Evolutionary conservation across 73 alveolate genomes (phyloP).

Genomic region (Paramecium caudatum): DNA sequence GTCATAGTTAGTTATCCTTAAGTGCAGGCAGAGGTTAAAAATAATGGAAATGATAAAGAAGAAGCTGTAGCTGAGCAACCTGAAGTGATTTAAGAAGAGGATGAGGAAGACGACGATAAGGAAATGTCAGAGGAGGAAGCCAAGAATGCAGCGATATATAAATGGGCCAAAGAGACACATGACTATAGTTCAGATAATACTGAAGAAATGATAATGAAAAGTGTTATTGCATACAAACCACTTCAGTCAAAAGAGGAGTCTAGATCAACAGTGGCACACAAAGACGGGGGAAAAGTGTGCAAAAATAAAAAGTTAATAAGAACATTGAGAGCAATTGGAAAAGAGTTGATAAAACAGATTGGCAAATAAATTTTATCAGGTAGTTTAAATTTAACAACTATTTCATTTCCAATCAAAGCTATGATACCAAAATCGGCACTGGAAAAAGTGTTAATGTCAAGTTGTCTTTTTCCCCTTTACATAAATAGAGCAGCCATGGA

Average conservation of each 20-base stretch:
- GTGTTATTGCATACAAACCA: conserved; percentile 51
- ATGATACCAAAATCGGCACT: conserved; percentile 85
- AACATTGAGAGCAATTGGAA: conserved; percentile 82
- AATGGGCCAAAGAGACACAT: conserved; percentile 48
- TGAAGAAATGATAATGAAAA: conserved; percentile 29
- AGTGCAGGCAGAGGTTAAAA: conserved; percentile 28
- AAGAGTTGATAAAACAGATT: conserved; percentile 83
- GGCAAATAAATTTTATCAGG: conserved; percentile 88
- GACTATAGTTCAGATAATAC: conserved; percentile 22
- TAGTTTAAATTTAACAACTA: conserved; percentile 82
- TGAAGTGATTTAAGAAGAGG: conserved; percentile 45
- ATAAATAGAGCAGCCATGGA: conserved; percentile 85
- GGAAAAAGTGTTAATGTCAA: conserved; percentile 75
- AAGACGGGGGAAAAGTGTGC: conserved; percentile 73
- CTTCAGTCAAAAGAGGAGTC: conserved; percentile 69
- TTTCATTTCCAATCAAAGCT: conserved; percentile 89
- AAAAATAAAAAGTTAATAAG: conserved; percentile 63
- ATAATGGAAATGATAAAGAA: not conserved
- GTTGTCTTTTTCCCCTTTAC: conserved; percentile 77
- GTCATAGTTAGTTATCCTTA: conserved; percentile 47
- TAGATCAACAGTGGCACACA: conserved; percentile 59
- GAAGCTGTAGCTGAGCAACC: conserved; percentile 21
- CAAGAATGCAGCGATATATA: conserved; percentile 49
- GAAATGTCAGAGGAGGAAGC: conserved; percentile 60
- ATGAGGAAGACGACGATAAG: conserved; percentile 35